Evolutionary conservation across 2,329 filamentous ascomycete genomes (phyloP).

Genomic region (Colletotrichum neosansevieriae): DNA sequence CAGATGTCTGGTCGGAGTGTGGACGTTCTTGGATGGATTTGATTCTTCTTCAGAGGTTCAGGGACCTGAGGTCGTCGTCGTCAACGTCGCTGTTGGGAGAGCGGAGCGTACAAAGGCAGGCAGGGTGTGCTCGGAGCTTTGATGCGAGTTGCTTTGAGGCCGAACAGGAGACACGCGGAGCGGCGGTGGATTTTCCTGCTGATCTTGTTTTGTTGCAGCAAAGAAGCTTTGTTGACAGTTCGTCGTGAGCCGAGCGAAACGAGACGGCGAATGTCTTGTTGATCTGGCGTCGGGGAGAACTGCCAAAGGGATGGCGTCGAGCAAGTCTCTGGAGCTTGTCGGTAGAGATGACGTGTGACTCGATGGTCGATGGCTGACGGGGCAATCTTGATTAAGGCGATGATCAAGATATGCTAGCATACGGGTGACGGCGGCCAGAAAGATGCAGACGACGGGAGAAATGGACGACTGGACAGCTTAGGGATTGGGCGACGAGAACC

Average conservation of each 20-base stretch:
- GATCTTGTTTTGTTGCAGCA: slow-evolving; percentile 25
- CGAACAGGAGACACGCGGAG: slow-evolving; percentile 9
- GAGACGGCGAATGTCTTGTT: slow-evolving; percentile 14
- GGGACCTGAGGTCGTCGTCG: slow-evolving; percentile 17
- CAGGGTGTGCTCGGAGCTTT: slow-evolving; percentile 24
- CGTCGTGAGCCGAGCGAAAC: slow-evolving; percentile 14
- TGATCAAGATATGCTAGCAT: slow-evolving; percentile 32
- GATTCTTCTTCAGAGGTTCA: slow-evolving; percentile 42
- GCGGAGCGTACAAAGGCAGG: slow-evolving; percentile 38
- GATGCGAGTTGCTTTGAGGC: slow-evolving; percentile 4
- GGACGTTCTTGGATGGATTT: slow-evolving; percentile 41
- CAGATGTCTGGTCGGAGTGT: slow-evolving; percentile 42
- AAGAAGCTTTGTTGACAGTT: slow-evolving; percentile 32
- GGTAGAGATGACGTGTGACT: slow-evolving; percentile 31
- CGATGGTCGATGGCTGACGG: slow-evolving; percentile 28
- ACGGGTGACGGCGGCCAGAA: slow-evolving; percentile 10
- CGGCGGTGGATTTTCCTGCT: slow-evolving; percentile 16
- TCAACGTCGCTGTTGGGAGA: slow-evolving; percentile 23
- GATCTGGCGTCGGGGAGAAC: slow-evolving; percentile 22
- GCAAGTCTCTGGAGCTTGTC: slow-evolving; percentile 19
- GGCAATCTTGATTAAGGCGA: slow-evolving; percentile 32
- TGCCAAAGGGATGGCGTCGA: slow-evolving; percentile 9
- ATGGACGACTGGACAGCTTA: slow-evolving; percentile 43
- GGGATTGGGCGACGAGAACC: slow-evolving; percentile 39
- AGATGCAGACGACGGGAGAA: slow-evolving; percentile 23